These are phyloP conservation scores for Leccinellum albellum DNA, from an alignment of 768 basidiomycete genomes.

Conservation along the genomic window DNA sequence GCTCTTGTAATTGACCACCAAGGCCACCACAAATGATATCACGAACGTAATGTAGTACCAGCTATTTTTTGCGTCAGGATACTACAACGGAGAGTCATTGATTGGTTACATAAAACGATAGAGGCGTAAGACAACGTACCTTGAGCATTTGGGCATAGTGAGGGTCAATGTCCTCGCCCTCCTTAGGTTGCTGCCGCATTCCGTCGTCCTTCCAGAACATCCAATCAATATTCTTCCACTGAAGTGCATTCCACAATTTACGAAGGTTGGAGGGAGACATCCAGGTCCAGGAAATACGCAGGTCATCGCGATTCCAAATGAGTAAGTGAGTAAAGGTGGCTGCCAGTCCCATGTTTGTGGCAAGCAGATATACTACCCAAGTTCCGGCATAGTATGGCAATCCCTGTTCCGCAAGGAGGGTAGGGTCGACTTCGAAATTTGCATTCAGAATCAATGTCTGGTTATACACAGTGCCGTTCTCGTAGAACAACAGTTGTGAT, in stretches of 20 bases:
- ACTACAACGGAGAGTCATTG: slow-evolving; percentile 15
- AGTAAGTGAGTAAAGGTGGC: slow-evolving; percentile 50
- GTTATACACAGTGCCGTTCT: slow-evolving; percentile 50
- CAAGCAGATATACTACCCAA: slow-evolving; percentile 19
- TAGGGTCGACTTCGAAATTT: slow-evolving; percentile 33
- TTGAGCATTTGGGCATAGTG: slow-evolving; percentile 52
- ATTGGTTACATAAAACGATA: slow-evolving; percentile 9
- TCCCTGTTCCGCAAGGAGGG: slow-evolving; percentile 36
- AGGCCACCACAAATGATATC: slow-evolving; percentile 43
- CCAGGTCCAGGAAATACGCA: slow-evolving; percentile 47
- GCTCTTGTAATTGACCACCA: slow-evolving; percentile 52
- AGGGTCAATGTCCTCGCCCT: slow-evolving; percentile 45
- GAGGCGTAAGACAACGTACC: slow-evolving; percentile 20
- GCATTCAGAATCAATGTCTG: slow-evolving; percentile 51
- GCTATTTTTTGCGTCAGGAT: slow-evolving; percentile 31
- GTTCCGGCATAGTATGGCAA: slow-evolving; percentile 30
- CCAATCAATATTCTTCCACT: slow-evolving; percentile 34
- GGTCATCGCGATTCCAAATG: slow-evolving; percentile 52
- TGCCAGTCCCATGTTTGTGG: slow-evolving; percentile 29
- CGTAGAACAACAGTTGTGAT: slow-evolving; percentile 47
- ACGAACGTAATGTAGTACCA: slow-evolving; percentile 32
- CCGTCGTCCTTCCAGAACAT: slow-evolving; percentile 33
- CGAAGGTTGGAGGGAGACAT: slow-evolving; percentile 29
- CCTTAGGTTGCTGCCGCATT: slow-evolving; percentile 25
- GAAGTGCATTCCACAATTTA: slow-evolving; percentile 21